Evolutionary conservation across 169 alveolate genomes (phyloP), one percentile per base, ranked within the genome.

Genomic region (Plasmodium gonderi): DNA sequence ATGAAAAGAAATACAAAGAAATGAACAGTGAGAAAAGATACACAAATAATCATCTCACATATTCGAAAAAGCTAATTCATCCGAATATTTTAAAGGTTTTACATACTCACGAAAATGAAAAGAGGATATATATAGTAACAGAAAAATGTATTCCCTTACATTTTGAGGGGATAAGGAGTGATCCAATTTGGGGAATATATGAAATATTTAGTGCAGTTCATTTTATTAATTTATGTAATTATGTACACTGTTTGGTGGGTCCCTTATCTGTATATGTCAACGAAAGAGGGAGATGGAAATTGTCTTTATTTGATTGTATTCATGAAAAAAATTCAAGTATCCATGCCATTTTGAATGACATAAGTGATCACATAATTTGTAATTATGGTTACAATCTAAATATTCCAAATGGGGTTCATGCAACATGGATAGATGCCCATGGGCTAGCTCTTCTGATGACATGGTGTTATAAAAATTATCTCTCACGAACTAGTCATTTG

Each of bases 121-220:
- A 80, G 26, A 81, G 94, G 29, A 95, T 95, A 23, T 91, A 91
- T 65, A 95, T 95, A 85, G 96, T 93, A 68, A 95, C 97, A 23
- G 97, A 95, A 69, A 95, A 95, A 76, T 95, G 97, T 65, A 75
- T 90, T 7, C 97, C 97, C 0, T 77, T 95, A 20, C 49, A 91
- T 2, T 40, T 60, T 60, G 72, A 85, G 67, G 92, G 95, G 82
- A 72, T 79, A 92, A 92, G 23, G 29, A 67, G 75, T 47, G 78
- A 69, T 17, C 81, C 75, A 14, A 54, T 49, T 77, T 60, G 78
- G 75, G 91, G 75, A 1, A 20, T 31, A 77, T 74, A 64, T 51
- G 87, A 81, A 93, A 95, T 89, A 14, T 72, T 95, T 17, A 91
- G 94, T 23, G 79, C 95, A 12, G 96, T 94, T 47, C 91, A 94